A percentile compares a stretch with the other conserved stretches of the same genome.
Evolutionary conservation across 805 yeast genomes (phyloP).

Genomic region (Starmera quercuum): DNA sequence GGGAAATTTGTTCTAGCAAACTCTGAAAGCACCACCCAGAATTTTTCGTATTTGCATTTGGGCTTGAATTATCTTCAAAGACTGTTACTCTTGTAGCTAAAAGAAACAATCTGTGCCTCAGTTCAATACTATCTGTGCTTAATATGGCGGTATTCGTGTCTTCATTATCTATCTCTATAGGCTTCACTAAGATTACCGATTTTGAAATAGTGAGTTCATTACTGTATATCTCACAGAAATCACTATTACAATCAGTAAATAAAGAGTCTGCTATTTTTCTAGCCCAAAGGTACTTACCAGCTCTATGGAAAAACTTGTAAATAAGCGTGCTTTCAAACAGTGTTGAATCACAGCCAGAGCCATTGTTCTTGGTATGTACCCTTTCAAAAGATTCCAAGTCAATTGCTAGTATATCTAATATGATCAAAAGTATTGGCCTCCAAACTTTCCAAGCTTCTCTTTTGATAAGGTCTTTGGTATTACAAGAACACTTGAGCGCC

Average conservation of each 20-base stretch:
- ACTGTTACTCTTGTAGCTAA: neutral
- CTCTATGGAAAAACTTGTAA: conserved; percentile 6
- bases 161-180: neutral
- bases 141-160: neutral
- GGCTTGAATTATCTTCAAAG: neutral
- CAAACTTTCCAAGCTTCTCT: conserved; percentile 15
- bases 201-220: conserved; percentile 12
- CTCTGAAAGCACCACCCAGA: neutral
- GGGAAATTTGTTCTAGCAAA: neutral
- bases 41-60: neutral
- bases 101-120: neutral
- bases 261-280: conserved; percentile 8
- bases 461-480: conserved; percentile 4
- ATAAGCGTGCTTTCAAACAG: conserved; percentile 1
- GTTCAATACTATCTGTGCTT: conserved; percentile 2
- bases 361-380: neutral
- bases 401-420: conserved; percentile 13
- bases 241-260: conserved; percentile 2
- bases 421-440: conserved; percentile 10
- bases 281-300: conserved; percentile 8
- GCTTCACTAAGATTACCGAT: conserved; percentile 5
- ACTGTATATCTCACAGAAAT: conserved; percentile 6
- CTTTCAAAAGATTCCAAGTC: conserved; percentile 2
- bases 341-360: neutral
- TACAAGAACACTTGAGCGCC: conserved; percentile 22